Base-by-base conservation (phyloP, 805 yeast species). In the Lipomyces japonicus region DNA sequence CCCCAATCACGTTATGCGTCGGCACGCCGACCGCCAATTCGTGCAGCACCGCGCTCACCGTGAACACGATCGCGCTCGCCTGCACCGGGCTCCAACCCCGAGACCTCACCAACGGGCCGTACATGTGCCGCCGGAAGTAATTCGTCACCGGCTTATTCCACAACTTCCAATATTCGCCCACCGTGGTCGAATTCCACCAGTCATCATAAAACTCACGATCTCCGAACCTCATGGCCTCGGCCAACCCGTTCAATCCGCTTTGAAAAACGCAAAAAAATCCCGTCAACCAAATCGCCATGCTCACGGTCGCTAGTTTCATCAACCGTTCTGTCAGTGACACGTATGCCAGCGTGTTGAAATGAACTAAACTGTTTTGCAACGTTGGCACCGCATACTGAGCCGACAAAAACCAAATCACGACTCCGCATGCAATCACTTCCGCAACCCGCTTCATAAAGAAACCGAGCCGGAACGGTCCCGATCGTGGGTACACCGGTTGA, bases 161-260 rank as follows among this genome's bases (percentile, higher is more conserved):
- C 41, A 65, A 63, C 24, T 70, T 64, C 78, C 78, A 75, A 57
- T 73, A 75, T 16, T 73, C 65, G 18, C 72, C 74, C 10, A 75
- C 72, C 16, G 76, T 69, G n/a, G 73, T 72, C 1, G 76, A 69
- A 50, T 74, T 74, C 78, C 78, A 74, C 78, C 78, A 74, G 51
- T 74, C 75, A 28, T 65, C 69, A 50, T 74, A 74, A 61, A 74
- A 74, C 6, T 71, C 69, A 18, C 77, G 65, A 59, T 74, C 78
- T 12, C 71, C 75, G 50, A 74, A 74, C 16, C 68, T 58, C 35
- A 73, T 67, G 24, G 73, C 42, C 55, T 74, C 78, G 4, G 77
- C 78, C 12, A 72, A 54, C 22, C 73, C 61, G 51, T 75, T 74
- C 37, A 74, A 64, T 42, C 60, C 60, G 39, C 71, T 63, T 48